Percentiles rank a stretch among this genome's conserved stretches.
Evolutionary conservation across 2,329 filamentous ascomycete species (phyloP).

Genomic region (Trichoderma sp.): DNA sequence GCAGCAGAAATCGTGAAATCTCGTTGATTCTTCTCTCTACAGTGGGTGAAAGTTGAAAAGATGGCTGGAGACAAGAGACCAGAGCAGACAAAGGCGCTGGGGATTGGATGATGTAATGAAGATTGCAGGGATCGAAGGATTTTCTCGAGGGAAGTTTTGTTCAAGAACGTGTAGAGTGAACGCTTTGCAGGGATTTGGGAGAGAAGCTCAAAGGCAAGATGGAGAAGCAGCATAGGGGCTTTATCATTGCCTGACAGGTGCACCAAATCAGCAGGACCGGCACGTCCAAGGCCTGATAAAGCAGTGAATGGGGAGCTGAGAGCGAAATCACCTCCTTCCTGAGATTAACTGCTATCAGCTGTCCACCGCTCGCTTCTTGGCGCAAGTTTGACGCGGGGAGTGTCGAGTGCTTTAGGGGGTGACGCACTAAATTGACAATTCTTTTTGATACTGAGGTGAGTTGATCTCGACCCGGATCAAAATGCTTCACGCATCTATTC

Average conservation of each 20-base stretch:
- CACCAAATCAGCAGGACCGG: background rate
- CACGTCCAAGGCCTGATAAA: background rate
- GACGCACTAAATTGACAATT: background rate
- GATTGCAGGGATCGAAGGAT: background rate
- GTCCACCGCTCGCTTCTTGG: background rate
- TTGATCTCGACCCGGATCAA: background rate
- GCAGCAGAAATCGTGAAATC: background rate
- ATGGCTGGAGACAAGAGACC: background rate
- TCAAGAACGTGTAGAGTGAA: background rate
- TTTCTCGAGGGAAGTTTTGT: background rate
- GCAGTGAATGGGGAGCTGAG: background rate
- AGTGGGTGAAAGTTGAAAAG: background rate
- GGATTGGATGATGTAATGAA: background rate
- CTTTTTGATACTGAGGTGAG: background rate
- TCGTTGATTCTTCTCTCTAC: background rate
- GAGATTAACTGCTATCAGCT: background rate
- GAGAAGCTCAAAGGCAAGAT: background rate
- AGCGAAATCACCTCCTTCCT: background rate
- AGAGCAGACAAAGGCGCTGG: background rate
- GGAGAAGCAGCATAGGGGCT: background rate
- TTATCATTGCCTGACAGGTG: background rate
- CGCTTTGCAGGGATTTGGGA: background rate
- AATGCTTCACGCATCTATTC: background rate
- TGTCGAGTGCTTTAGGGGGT: background rate
- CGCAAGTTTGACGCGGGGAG: background rate